These are phyloP conservation scores for Mikania micrantha DNA, from an alignment of 129 eudicot genomes.

Conservation along the genomic window DNA sequence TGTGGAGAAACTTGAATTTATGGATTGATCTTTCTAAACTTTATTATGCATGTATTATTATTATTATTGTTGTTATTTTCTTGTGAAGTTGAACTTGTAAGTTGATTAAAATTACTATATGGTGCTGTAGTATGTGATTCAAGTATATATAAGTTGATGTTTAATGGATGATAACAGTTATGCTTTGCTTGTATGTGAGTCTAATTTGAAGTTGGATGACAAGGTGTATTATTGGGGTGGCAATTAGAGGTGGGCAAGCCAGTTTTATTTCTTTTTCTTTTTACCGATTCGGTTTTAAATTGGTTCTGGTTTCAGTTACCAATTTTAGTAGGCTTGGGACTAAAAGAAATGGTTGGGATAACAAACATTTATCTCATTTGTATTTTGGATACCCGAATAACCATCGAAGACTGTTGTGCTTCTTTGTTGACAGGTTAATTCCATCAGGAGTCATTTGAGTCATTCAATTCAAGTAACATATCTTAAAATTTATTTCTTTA, in stretches of 20 bases:
- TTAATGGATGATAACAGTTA: background rate
- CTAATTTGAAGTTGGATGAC: background rate
- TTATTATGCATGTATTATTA: background rate
- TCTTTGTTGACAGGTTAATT: too few species aligned
- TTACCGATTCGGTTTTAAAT: too few species aligned
- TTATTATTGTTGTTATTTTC: constrained; percentile 7
- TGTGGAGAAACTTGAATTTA: constrained; percentile 9
- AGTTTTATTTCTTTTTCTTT: too few species aligned
- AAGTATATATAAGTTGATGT: background rate
- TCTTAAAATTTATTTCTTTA: too few species aligned
- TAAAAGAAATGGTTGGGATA: too few species aligned
- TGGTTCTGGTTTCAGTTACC: too few species aligned
- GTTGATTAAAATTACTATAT: background rate
- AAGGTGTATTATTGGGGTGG: background rate
- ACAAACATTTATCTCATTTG: too few species aligned
- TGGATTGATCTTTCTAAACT: constrained; percentile 20
- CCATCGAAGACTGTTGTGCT: too few species aligned
- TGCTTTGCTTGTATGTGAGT: background rate
- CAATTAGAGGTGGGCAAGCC: background rate
- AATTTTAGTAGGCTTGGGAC: too few species aligned
- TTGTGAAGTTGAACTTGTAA: constrained; percentile 8
- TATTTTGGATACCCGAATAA: too few species aligned
- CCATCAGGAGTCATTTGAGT: too few species aligned
- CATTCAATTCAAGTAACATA: too few species aligned
- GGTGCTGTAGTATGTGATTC: background rate